phyloP scores from a whole-genome alignment of 1,284 basidiomycete genomes.

The Hypsizygus ulmarius region DNA sequence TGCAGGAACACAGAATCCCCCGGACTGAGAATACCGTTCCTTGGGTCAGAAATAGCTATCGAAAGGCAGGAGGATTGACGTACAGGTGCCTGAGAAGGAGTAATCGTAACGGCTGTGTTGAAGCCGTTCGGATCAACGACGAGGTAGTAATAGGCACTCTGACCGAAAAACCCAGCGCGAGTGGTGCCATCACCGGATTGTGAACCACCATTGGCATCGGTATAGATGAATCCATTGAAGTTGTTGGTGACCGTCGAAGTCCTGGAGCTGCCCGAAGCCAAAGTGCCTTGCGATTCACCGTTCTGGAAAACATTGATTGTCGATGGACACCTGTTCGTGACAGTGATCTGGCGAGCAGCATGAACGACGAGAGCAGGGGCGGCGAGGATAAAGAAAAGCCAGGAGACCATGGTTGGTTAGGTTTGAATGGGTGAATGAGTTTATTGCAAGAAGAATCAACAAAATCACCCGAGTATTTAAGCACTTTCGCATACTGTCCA shows the following conservation, averaged over 20 bases:
- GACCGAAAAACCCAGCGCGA: constrained; percentile 21
- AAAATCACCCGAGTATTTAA: too few species aligned
- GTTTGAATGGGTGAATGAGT: too few species aligned
- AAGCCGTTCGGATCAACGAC: constrained; percentile 19
- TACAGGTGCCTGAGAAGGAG: constrained; percentile 9
- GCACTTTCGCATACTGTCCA: too few species aligned
- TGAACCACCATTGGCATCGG: constrained; percentile 21
- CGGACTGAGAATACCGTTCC: not conserved
- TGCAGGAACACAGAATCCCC: not conserved
- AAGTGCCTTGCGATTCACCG: constrained; percentile 5
- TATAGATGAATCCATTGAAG: constrained; percentile 21
- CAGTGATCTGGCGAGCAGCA: constrained; percentile 4
- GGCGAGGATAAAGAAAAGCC: not conserved
- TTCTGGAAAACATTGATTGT: constrained; percentile 9
- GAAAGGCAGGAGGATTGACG: not conserved
- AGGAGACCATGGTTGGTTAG: too few species aligned
- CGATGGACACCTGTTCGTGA: constrained; percentile 12
- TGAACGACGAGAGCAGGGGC: not conserved
- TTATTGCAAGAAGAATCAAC: too few species aligned
- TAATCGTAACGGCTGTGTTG: constrained; percentile 20
- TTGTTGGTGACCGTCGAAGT: constrained; percentile 1
- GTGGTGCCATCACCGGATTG: constrained; percentile 15
- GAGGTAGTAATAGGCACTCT: constrained; percentile 20
- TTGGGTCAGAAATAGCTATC: not conserved
- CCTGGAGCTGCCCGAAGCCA: constrained; percentile 1